Percentiles rank a stretch among this genome's conserved stretches.
Conservation (phyloP, 192 early-diverging fungal genomes). For the Endogone sp. region DNA sequence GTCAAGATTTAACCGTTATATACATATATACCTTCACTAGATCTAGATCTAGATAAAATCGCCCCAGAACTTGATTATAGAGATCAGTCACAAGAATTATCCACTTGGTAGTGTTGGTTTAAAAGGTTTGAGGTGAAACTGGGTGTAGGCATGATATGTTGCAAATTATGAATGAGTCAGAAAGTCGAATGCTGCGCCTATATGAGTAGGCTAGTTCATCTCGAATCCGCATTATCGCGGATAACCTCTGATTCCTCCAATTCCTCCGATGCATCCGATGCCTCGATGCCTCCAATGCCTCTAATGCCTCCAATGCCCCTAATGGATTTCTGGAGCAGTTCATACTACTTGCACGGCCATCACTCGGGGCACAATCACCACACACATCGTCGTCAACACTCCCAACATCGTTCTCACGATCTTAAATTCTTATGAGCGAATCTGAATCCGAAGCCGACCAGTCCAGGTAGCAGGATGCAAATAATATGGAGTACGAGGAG, state of each 20-base stretch:
- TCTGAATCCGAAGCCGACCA: neutral
- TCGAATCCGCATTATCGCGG: too few species aligned
- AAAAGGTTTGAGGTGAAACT: too few species aligned
- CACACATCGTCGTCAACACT: neutral
- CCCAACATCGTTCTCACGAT: neutral
- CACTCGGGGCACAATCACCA: neutral
- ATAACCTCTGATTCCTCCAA: neutral
- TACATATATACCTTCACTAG: too few species aligned
- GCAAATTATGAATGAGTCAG: too few species aligned
- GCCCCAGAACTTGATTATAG: too few species aligned
- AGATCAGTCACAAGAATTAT: too few species aligned
- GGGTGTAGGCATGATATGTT: too few species aligned
- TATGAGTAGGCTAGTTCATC: too few species aligned
- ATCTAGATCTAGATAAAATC: too few species aligned
- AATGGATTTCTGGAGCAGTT: neutral
- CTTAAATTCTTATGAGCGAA: neutral
- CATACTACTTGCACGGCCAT: neutral
- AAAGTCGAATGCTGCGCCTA: too few species aligned
- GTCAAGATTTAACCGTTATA: too few species aligned
- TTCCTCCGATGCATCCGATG: neutral
- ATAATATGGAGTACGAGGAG: neutral
- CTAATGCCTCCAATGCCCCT: neutral
- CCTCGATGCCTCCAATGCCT: slow-evolving; percentile 2
- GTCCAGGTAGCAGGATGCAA: neutral
- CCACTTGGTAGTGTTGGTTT: too few species aligned